Base-by-base conservation (phyloP, 163 green algal species). In the Prototheca wickerhamii region DNA sequence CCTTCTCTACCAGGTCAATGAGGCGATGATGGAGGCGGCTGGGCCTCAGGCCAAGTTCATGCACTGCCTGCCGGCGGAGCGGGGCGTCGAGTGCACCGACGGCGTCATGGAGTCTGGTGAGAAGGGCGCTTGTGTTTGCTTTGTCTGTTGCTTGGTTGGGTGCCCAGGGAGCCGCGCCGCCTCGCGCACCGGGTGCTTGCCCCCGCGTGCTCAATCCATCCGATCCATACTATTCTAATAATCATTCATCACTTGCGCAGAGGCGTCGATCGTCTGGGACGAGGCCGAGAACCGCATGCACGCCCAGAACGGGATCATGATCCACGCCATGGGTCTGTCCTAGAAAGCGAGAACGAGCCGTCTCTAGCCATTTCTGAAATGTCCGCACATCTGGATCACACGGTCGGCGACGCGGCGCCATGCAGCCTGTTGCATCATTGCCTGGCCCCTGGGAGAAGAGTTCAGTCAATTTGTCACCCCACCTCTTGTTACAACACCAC, bases 261-360 rank as follows among this genome's bases (percentile, higher is more conserved):
- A 56, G 29, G 30, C 31, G 32, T 79, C 68, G 0, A 79, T 83
- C 25, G 80, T 87, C 15, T 87, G 86, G 58, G 68, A 76, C 61
- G 66, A 97, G 73, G 93, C 93, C 26, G 93, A 99, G 77, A 99
- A 99, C 83, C 73, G 93, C 61, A 98, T 99, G 93, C 91, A 97
- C 66, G 92, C 92, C 1, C 93, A 98, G 79, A 98, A 97, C 49
- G 92, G 84, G 61, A 81, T 98, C 61, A 87, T 98, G 84, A 67
- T 98, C 57, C 88, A 97, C 68, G 71, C 65, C 37, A 76, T 80
- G 73, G 73, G 73, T 3, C 3, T 72, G 29, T 59, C 59, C 1
- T 76, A 49, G 40, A 49, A 49, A 49, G n/a, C n/a, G n/a, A n/a
- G n/a, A n/a, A n/a, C n/a, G n/a, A n/a, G n/a, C n/a, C n/a, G n/a